Evolutionary conservation across 2,329 filamentous ascomycete species (phyloP), one percentile per base, ranked within the genome.

Genomic region (Davidsoniella australis): DNA sequence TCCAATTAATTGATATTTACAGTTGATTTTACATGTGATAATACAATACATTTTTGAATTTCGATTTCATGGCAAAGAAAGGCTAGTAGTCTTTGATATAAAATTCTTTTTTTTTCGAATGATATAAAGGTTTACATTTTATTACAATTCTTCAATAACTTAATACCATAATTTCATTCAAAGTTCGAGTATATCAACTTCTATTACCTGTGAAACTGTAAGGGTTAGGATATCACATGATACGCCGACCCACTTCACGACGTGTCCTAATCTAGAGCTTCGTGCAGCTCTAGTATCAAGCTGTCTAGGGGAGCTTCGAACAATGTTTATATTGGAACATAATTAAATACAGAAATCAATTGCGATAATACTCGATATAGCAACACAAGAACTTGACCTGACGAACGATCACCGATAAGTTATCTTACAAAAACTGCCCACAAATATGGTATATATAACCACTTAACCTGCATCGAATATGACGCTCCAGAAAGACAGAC

Each of bases 251-350:
- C 50, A 49, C 50, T 45, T 41, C 29, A 49, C 46, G 50, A 52
- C 46, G 50, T 52, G 50, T 45, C 50, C 50, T 46, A 42, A 52
- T 43, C 46, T 40, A 17, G 41, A 29, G 41, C 41, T 18, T 17
- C 33, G 33, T 18, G 20, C 12, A 14, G n/a, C 44, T 36, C 14
- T 38, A n/a, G 44, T 18, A 36, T 5, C 17, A 3, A 33, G 17
- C 40, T 42, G 7, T 23, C 40, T 10, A 23, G 18, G 16, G 40
- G 20, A 26, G 39, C 39, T 36, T 26, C 16, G 39, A 33, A 33
- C 9, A 12, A 9, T 33, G 12, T 33, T 12, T 9, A 33, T 33
- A 23, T 9, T 33, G 9, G 4, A 33, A 12, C 29, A 5, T 5
- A 23, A 23, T 23, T 5, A 5, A 23, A 23, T 23, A 23, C 20